Evolutionary conservation across 176 grass and related monocot species (phyloP).

Genomic region (Avena atlantica): DNA sequence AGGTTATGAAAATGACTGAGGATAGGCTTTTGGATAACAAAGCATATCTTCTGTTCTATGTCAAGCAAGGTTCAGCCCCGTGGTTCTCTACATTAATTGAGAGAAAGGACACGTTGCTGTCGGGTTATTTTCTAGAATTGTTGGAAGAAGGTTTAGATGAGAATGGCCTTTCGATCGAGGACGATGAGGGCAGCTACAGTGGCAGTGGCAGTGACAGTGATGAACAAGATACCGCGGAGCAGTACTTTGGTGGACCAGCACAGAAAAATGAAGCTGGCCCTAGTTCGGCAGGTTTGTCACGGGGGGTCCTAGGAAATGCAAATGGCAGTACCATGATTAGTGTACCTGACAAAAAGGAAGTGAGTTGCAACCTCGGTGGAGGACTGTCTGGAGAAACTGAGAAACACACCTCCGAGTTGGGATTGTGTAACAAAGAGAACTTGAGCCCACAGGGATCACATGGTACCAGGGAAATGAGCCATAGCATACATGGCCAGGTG

Average conservation of each 20-base stretch:
- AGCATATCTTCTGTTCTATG: no score
- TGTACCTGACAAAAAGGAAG: slow-evolving; percentile 15
- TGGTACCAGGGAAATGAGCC: not conserved
- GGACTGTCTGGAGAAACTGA: slow-evolving; percentile 13
- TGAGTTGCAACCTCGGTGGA: not conserved
- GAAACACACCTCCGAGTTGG: not conserved
- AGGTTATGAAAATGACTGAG: no score
- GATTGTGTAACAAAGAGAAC: not conserved
- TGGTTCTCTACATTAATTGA: no score
- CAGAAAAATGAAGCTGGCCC: slow-evolving; percentile 20
- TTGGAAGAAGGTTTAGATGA: no score
- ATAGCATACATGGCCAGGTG: not conserved
- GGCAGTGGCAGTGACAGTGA: slow-evolving; percentile 16
- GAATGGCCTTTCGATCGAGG: no score
- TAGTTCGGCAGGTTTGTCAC: not conserved
- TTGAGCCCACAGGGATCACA: slow-evolving; percentile 1
- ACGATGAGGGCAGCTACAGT: not conserved
- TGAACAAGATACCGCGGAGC: not conserved
- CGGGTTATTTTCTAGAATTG: no score
- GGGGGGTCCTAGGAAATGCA: slow-evolving; percentile 9
- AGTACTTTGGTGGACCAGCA: not conserved
- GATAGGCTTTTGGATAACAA: no score
- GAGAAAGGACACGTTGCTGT: no score
- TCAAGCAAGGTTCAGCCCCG: no score
- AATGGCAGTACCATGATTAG: slow-evolving; percentile 8